A percentile compares a stretch with the other conserved stretches of the same genome.
Conservation (phyloP, 176 grass and related monocot species). For the Musa beccarii region DNA sequence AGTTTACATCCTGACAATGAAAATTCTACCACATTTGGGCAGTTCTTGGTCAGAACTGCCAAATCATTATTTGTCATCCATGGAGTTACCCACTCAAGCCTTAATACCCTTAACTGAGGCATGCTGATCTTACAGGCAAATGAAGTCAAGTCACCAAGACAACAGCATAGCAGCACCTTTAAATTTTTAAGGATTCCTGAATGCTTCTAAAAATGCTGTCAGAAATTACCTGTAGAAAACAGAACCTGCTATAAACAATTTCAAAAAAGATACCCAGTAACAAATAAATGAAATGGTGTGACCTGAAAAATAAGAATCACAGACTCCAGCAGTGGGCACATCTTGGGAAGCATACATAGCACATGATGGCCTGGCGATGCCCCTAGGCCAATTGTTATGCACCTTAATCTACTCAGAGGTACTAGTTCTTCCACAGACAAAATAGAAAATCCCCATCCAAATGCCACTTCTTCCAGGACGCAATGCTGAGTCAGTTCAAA, state of each 20-base stretch:
- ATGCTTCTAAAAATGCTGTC: conserved; percentile 48
- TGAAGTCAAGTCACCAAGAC: conserved; percentile 53
- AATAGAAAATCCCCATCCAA: conserved; percentile 78
- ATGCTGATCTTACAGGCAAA: conserved; percentile 31
- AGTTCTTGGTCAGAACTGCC: conserved; percentile 42
- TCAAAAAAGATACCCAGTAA: conserved; percentile 4
- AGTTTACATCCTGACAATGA: conserved; percentile 66
- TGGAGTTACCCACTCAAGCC: conserved; percentile 57
- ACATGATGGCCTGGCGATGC: conserved; percentile 56
- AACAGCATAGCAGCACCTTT: conserved; percentile 41
- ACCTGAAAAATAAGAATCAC: conserved; percentile 82
- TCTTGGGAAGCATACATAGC: conserved; percentile 42
- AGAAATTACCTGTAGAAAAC: conserved; percentile 53
- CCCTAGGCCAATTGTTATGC: conserved; percentile 55
- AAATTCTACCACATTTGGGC: conserved; percentile 50
- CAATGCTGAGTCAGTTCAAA: conserved; percentile 32
- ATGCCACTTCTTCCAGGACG: conserved; percentile 53
- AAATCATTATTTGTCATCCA: conserved; percentile 79
- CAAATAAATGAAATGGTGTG: not conserved
- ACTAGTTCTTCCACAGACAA: conserved; percentile 34
- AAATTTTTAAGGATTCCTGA: conserved; percentile 49
- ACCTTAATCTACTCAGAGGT: conserved; percentile 44
- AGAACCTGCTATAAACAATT: conserved; percentile 9
- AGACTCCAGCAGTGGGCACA: conserved; percentile 63
- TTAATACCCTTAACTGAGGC: conserved; percentile 24